Base-by-base conservation (phyloP, 1,284 basidiomycete genomes). In the Papiliotrema terrestris region DNA sequence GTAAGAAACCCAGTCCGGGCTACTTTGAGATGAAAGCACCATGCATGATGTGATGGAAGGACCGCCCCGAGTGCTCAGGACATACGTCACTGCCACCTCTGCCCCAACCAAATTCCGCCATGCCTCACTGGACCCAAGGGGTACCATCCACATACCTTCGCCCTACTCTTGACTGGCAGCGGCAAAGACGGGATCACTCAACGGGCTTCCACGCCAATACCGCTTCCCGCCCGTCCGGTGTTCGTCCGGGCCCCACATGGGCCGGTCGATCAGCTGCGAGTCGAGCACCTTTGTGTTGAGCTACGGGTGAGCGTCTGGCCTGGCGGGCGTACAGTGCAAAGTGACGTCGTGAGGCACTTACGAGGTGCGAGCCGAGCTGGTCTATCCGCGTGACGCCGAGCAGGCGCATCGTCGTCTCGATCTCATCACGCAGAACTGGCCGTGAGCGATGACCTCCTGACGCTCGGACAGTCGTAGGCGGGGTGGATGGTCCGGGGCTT, bases 391-490 rank as follows among this genome's bases (percentile, higher is more conserved):
- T 81, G 17, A 85, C 89, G 38, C 92, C 92, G 2, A 93, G 74
- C 22, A 91, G 79, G 53, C 84, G 79, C 89, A 96, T 91, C 0
- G 83, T 85, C 2, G 84, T 85, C 42, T 85, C 73, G 38, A 95
- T 89, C 78, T 96, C 92, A 48, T 87, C 85, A 62, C 86, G 80
- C 61, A 95, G 74, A 42, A 95, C 87, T 64, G 54, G 11, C n/a
- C 38, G 25, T 39, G 22, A 56, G 42, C 26, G 47, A 22, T 35
- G 46, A 39, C 39, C 32, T 23, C 2, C 15, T 11, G 50, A 46
- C 46, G n/a, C n/a, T n/a, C n/a, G n/a, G n/a, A n/a, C n/a, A n/a
- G n/a, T n/a, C n/a, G n/a, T n/a, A n/a, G n/a, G n/a, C n/a, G n/a
- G n/a, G n/a, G n/a, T n/a, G n/a, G n/a, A n/a, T n/a, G n/a, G n/a